Base-by-base conservation (phyloP, 148 eudicot species). In the Arctostaphylos glauca region DNA sequence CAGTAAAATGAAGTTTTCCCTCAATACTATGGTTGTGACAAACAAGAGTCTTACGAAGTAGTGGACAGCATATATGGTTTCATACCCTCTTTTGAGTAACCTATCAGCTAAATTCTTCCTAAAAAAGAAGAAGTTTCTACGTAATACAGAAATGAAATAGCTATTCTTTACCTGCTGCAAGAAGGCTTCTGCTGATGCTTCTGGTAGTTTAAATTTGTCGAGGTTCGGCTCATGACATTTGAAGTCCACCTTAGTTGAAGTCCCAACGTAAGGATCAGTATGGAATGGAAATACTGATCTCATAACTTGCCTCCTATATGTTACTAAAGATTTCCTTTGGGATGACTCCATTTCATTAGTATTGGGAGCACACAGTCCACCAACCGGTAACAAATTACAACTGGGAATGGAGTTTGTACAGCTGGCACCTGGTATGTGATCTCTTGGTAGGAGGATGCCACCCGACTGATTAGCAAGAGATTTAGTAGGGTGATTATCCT, bases 281-380 rank as follows among this genome's bases (percentile, higher is more conserved):
- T 80, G 88, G 62, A 88, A 86, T 55, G 90, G 93, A 81, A 92
- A 87, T 10, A 89, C 90, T 16, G 84, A 86, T 48, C 81, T 88
- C 23, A 72, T 66, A 52, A 81, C 88, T 59, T 86, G 89, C 80
- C 88, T 92, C 62, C 83, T 84, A 83, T 80, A 56, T 8, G 90
- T 80, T 85, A 87, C 89, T 23, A 87, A 85, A 81, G 43, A 49
- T 81, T 80, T 93, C 83, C 90, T 89, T 77, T 91, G 90, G 75
- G 86, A 79, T 62, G 84, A 82, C 81, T 89, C 97, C 60, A 84
- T 79, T 82, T 85, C 91, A 75, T 79, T 78, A 60, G 97, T 95
- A 88, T 93, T 96, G n/a, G 99, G 98, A 78, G 99, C 98, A 93
- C 93, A 91, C 21, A 96, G 90, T 82, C 97, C 99, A 80, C 94